Evolutionary conservation across 257 asterid genomes (phyloP), one percentile per base, ranked within the genome.

Genomic region (Capsicum pubescens): DNA sequence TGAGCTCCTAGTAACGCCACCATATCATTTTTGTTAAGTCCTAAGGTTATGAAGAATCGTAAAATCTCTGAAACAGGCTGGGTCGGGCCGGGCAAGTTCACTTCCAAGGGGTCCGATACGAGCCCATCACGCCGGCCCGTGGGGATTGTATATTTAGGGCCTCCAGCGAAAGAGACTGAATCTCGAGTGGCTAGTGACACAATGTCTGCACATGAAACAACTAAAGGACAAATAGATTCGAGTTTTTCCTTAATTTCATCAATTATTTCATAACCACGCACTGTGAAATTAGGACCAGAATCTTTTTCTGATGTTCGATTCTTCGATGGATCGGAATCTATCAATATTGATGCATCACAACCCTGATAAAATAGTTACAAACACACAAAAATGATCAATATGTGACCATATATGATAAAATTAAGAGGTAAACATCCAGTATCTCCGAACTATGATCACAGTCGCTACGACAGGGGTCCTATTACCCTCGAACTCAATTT

Each of bases 111-210:
- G 79, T 84, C 69, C 3, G 98, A 95, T 0, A 86, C 42, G 0
- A 88, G 88, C 32, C 98, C 98, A 42, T 95, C 95, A 9, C 93
- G 91, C 21, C 98, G 80, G 8, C 95, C 97, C 0, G 93, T 93
- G 3, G 94, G 88, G 2, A 92, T 84, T 8, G 0, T 46, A 85
- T 94, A 94, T 19, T 2, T 79, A 14, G 91, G 94, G 8, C 98
- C 97, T 1, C 94, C 95, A 66, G 98, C 88, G 2, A 94, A 87
- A 7, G 87, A 89, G 0, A 93, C 92, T 0, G 95, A 88, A 32
- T 93, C 98, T 0, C 97, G 92, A 46, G 98, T 94, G 57, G 97
- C 98, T 55, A 94, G 42, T 12, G 97, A 87, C 84, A 94, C 89
- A 7, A 94, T 82, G 82, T 94, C 98, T 8, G 98, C 92, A 82